A percentile compares a stretch with the other conserved stretches of the same genome.
phyloP scores from a whole-genome alignment of 164 flowering plant species.

The Macadamia tetraphylla region DNA sequence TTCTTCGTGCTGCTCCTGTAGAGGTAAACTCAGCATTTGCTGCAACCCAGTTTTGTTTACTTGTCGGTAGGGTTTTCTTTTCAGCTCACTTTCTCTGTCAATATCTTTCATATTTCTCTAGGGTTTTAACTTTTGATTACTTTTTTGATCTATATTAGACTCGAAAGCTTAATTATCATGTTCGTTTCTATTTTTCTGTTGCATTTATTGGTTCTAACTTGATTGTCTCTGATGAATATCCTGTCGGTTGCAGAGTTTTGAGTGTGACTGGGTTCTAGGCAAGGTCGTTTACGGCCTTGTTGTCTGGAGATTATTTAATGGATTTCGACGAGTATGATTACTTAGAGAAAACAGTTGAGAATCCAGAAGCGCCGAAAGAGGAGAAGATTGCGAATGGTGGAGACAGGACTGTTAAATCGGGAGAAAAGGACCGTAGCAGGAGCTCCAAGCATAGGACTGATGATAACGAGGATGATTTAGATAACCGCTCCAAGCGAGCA shows the following conservation, averaged over 20 bases:
- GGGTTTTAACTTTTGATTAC: not conserved
- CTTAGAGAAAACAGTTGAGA: constrained; percentile 64
- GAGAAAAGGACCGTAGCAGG: constrained; percentile 34
- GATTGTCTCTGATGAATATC: not conserved
- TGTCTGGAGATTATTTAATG: constrained; percentile 23
- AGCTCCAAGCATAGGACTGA: constrained; percentile 45
- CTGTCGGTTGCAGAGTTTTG: constrained; percentile 1
- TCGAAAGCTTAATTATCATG: too few species aligned
- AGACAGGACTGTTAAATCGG: constrained; percentile 27
- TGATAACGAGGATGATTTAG: constrained; percentile 32
- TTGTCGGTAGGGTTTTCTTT: not conserved
- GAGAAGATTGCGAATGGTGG: constrained; percentile 45
- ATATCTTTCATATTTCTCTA: not conserved
- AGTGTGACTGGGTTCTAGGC: not conserved
- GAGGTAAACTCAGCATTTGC: not conserved
- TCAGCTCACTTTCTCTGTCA: not conserved
- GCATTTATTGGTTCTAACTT: too few species aligned
- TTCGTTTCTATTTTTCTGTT: not conserved
- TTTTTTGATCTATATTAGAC: not conserved
- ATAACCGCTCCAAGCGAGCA: constrained; percentile 31
- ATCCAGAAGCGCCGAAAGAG: constrained; percentile 38
- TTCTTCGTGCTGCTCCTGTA: constrained; percentile 1
- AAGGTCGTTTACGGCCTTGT: not conserved
- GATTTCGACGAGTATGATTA: constrained; percentile 85
- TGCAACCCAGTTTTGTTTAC: not conserved